Conservation (phyloP, 2,329 filamentous ascomycete genomes). For the Ophiostoma sp. region DNA sequence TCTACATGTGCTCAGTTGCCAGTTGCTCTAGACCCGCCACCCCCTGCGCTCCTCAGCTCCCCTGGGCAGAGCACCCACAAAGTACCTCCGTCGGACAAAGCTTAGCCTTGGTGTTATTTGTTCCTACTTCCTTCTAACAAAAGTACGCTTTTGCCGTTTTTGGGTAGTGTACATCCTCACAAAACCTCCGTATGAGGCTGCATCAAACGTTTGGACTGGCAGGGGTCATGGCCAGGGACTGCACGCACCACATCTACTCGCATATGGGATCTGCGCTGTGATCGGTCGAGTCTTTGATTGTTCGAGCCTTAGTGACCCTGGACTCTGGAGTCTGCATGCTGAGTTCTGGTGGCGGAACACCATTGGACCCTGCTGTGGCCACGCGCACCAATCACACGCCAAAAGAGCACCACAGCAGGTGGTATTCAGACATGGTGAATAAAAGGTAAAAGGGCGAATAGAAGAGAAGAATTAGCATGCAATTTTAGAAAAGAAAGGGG, state of each 20-base stretch:
- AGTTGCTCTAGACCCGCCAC: no score
- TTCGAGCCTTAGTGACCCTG: not conserved
- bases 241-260: not conserved
- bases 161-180: not conserved
- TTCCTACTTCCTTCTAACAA: no score
- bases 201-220: not conserved
- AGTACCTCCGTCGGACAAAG: no score
- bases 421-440: not conserved
- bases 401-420: conserved; percentile 14
- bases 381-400: conserved; percentile 21
- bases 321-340: no score
- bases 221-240: not conserved
- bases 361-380: conserved; percentile 12
- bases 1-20: no score
- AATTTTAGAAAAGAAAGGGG: not conserved
- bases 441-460: not conserved
- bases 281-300: conserved; percentile 4
- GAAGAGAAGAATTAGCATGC: no score
- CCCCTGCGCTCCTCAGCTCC: no score
- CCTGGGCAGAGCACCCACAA: no score
- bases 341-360: not conserved
- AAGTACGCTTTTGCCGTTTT: not conserved
- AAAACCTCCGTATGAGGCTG: conserved; percentile 1
- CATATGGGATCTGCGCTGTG: conserved; percentile 4
- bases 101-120: no score